Base-by-base conservation (phyloP, 768 basidiomycete genomes). In the Kwoniella dejecticola region DNA sequence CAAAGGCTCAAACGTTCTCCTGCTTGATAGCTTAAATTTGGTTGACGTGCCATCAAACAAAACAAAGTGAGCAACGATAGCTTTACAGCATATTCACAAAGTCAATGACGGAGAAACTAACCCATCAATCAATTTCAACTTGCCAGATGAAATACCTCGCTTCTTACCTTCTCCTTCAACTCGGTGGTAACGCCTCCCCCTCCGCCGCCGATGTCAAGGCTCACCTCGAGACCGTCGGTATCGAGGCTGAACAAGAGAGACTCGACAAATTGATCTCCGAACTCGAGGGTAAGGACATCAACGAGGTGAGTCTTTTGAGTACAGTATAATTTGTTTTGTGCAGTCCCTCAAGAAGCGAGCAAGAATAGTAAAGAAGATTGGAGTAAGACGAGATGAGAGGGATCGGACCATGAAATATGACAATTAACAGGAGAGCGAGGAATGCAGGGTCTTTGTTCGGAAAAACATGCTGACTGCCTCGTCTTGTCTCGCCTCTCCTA, bases 111-210 rank as follows among this genome's bases (percentile, higher is more conserved):
- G 12, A 19, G 13, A 21, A 26, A n/a, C 33, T 40, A 23, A 23
- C n/a, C n/a, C n/a, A n/a, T 40, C 6, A 23, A n/a, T 27, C 17
- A 24, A 42, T 8, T 8, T 42, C 41, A 42, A 8, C 19, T n/a
- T 5, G 5, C 19, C 66, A 74, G 76, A 79, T 80, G 79, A 80
- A 80, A 71, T 68, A 68, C 69, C 83, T 97, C 81, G 94, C 92
- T 82, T 91, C 92, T 69, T 98, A 96, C 84, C 87, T 99, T 63
- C 91, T 99, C 79, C 92, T 97, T 82, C 89, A 89, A 81, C 85
- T 87, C 78, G 96, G 92, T 70, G 96, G 96, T 57, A 97, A 97
- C 77, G 82, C 87, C 74, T 85, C 84, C 66, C 94, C 96, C 66
- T 87, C 88, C 63, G 90, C 89, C 56, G 84, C 75, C 46, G 94